Evolutionary conservation across 345 rosid species (phyloP).

Genomic region (Ceriops zippeliana): DNA sequence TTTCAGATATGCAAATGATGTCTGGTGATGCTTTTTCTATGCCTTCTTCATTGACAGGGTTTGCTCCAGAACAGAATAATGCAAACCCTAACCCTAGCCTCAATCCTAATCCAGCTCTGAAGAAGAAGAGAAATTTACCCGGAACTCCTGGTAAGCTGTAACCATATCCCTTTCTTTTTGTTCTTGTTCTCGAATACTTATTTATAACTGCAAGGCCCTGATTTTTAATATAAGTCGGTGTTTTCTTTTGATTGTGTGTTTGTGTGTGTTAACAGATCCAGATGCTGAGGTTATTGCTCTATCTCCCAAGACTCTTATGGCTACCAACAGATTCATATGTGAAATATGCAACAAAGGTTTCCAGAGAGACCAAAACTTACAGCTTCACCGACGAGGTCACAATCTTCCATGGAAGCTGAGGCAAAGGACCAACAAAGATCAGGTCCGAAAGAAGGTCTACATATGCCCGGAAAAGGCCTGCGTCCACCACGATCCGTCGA

Average conservation of each 20-base stretch:
- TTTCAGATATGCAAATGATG: slow-evolving; percentile 35
- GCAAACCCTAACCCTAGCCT: slow-evolving; percentile 63
- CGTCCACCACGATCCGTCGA: slow-evolving; percentile 77
- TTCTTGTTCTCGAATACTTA: background rate
- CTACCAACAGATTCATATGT: slow-evolving; percentile 81
- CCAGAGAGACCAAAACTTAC: slow-evolving; percentile 94
- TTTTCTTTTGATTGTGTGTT: background rate
- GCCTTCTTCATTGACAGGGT: slow-evolving; percentile 44
- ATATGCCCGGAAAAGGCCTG: slow-evolving; percentile 90
- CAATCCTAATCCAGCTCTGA: slow-evolving; percentile 46
- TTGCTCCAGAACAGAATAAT: slow-evolving; percentile 46
- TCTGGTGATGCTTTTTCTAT: slow-evolving; percentile 59
- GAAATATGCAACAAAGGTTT: slow-evolving; percentile 98
- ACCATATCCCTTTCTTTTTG: background rate
- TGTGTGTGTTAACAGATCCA: slow-evolving; percentile 53
- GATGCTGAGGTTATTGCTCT: slow-evolving; percentile 96
- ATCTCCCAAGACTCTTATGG: slow-evolving; percentile 90
- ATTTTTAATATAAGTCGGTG: background rate
- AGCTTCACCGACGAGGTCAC: slow-evolving; percentile 93
- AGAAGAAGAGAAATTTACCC: slow-evolving; percentile 87
- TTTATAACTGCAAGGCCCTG: background rate
- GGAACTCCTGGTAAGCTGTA: slow-evolving; percentile 73
- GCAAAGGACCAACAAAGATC: slow-evolving; percentile 68
- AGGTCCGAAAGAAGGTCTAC: slow-evolving; percentile 63
- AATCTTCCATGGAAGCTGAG: slow-evolving; percentile 93